phyloP scores from a whole-genome alignment of 108 stramenopile genomes.

The Epipyxis sp. region DNA sequence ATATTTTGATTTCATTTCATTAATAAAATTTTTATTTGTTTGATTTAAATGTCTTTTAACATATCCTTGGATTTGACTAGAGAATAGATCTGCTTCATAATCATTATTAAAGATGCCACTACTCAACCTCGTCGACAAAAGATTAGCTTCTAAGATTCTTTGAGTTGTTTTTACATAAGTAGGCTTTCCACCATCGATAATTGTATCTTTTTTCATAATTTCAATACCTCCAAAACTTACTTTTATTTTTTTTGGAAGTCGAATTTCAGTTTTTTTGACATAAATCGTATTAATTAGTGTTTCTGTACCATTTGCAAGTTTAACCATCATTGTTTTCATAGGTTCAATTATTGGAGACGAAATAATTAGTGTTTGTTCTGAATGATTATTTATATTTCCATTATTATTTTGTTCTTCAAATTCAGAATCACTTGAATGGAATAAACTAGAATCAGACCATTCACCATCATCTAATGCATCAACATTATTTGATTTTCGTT shows the following conservation, averaged over 20 bases:
- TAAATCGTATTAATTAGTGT: background rate
- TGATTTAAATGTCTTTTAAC: background rate
- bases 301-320: background rate
- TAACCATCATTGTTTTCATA: background rate
- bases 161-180: background rate
- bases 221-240: background rate
- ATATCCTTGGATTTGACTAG: background rate
- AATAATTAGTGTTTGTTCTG: background rate
- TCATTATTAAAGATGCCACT: background rate
- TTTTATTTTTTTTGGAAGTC: background rate
- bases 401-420: too few relatives aligned
- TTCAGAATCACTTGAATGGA: too few relatives aligned
- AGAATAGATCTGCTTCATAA: background rate
- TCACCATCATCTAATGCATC: background rate
- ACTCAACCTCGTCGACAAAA: background rate
- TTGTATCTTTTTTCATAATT: background rate
- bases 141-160: background rate
- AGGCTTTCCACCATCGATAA: background rate
- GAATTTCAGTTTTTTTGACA: background rate
- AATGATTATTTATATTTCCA: too few relatives aligned
- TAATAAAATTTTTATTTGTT: background rate
- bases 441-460: background rate
- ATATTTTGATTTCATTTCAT: too few relatives aligned
- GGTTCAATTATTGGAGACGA: background rate
- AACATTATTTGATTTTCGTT: background rate